These are phyloP conservation scores for Gonium pectorale DNA, from an alignment of 139 green algal species.

Conservation along the genomic window DNA sequence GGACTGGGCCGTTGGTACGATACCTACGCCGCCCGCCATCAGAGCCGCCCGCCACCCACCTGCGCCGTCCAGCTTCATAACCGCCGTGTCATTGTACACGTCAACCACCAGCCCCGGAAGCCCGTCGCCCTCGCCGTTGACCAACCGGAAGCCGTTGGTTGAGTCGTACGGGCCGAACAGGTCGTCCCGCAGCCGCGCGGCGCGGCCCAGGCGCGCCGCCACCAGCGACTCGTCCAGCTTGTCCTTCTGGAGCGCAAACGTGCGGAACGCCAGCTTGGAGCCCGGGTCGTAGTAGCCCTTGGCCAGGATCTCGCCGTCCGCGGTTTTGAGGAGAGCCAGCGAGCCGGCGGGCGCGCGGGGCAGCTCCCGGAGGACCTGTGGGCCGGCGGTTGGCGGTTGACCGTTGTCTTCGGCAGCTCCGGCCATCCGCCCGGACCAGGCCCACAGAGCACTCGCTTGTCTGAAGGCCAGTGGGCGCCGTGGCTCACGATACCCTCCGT, in stretches of 20 bases:
- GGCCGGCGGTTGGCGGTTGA: neutral
- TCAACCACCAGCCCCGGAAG: conserved; percentile 61
- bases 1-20: too few species aligned
- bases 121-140: conserved; percentile 70
- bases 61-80: conserved; percentile 69
- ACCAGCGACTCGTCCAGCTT: conserved; percentile 59
- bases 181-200: conserved; percentile 30
- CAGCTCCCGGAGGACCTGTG: conserved; percentile 35
- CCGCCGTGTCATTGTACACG: conserved; percentile 49
- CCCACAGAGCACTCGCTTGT: too few species aligned
- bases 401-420: too few species aligned
- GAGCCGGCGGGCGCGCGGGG: conserved; percentile 51
- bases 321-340: conserved; percentile 65
- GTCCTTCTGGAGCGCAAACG: conserved; percentile 48
- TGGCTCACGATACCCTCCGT: too few species aligned
- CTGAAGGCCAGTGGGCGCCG: too few species aligned
- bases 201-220: conserved; percentile 39
- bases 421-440: too few species aligned
- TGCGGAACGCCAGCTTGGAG: conserved; percentile 57
- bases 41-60: too few species aligned
- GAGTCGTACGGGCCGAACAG: conserved; percentile 52
- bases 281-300: conserved; percentile 53
- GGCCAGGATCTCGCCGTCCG: conserved; percentile 63
- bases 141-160: conserved; percentile 58
- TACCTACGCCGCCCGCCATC: too few species aligned